Conservation (phyloP, 352 stramenopile genomes). For the Phytopythium chamaehyphon region DNA sequence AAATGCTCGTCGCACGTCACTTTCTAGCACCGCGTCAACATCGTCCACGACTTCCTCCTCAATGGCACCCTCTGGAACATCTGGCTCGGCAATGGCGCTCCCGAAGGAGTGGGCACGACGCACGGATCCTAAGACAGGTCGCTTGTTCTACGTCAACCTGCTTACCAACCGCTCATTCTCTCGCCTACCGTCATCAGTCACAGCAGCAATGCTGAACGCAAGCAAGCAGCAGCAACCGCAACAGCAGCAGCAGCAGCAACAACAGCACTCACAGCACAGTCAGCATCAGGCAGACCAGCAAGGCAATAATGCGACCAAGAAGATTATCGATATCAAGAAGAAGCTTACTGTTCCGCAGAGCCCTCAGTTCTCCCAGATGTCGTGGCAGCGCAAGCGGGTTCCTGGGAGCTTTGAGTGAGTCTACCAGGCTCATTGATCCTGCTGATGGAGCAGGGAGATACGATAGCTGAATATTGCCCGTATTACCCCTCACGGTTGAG, state of each 20-base stretch:
- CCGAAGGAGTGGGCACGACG: conserved; percentile 78
- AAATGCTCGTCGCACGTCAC: conserved; percentile 10
- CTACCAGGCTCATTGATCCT: neutral
- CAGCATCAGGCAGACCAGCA: conserved; percentile 7
- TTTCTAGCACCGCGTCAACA: conserved; percentile 18
- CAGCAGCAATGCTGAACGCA: conserved; percentile 59
- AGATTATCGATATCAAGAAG: conserved; percentile 21
- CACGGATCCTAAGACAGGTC: conserved; percentile 73
- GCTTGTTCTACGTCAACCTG: conserved; percentile 82
- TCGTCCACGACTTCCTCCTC: neutral
- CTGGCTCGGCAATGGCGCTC: conserved; percentile 27
- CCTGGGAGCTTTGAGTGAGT: conserved; percentile 29
- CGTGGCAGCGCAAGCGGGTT: conserved; percentile 67
- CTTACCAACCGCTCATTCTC: conserved; percentile 81
- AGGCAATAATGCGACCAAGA: conserved; percentile 5
- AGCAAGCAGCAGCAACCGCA: conserved; percentile 14
- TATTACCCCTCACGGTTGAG: neutral
- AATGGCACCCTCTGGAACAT: neutral
- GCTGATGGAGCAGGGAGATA: neutral
- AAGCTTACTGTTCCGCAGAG: conserved; percentile 65
- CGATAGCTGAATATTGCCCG: neutral
- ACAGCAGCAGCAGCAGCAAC: conserved; percentile 19
- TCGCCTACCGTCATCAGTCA: conserved; percentile 70
- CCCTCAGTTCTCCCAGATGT: conserved; percentile 80
- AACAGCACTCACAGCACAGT: neutral